Base-by-base conservation (phyloP, 495 filamentous ascomycete species). In the Aspergillus steynii region DNA sequence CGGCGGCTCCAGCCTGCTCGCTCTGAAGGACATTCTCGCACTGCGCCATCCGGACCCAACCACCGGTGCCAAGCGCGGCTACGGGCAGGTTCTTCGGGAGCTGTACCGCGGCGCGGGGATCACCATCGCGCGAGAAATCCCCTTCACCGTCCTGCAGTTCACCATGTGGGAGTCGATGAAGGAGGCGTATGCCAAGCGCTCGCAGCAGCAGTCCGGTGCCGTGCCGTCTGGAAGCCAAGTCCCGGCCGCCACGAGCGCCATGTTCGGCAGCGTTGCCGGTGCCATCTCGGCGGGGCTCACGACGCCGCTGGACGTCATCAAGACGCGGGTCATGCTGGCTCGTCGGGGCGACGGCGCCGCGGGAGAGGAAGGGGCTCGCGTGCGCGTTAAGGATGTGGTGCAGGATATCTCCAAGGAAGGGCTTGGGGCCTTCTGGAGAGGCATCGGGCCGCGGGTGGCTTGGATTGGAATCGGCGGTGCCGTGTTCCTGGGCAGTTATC, bases 131-230 rank as follows among this genome's bases (percentile, higher is more conserved):
- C 86, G 95, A 52, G 95, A 99, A 79, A 96, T 99, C 56, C 95
- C 95, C 8, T 99, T 99, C 64, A 98, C 95, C 5, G 86, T 97
- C 10, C 85, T 99, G 42, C 95, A 99, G 73, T 99, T 99, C 67
- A 96, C 95, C 20, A 82, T 99, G 67, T 99, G 95, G 95, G 95
- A 99, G 75, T 87, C 83, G 2, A 83, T 98, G 78, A 99, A 98
- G 81, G 74, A 78, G 56, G 80, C 66, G 5, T 82, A 82, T 65
- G 68, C 67, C 3, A 69, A 71, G 56, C 73, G 79, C 28, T 77
- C 64, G 31, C 72, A 70, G 56, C 55, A 50, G 53, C 29, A 37
- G 56, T 51, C 54, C 25, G 47, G 12, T 4, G 56, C 37, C 15
- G 58, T 56, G 20, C 37, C 53, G n/a, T 37, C 58, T 4, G 20